These are phyloP conservation scores for Pyrus betulifolia DNA, from an alignment of 306 rosid genomes.

Conservation along the genomic window DNA sequence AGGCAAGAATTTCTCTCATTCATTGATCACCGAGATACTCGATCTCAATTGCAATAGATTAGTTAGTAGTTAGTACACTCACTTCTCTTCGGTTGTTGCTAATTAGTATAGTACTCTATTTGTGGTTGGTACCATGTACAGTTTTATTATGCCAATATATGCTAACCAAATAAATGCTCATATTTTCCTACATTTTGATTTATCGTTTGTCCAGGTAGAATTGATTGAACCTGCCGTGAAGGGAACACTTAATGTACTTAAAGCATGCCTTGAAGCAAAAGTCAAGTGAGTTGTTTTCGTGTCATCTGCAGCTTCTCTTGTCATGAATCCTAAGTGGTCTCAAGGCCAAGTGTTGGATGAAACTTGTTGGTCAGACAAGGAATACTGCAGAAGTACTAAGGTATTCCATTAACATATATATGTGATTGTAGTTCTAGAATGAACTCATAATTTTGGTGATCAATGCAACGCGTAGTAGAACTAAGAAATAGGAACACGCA, in stretches of 20 bases:
- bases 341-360: slow-evolving; percentile 31
- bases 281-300: slow-evolving; percentile 33
- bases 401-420: slow-evolving; percentile 5
- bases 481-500: neutral
- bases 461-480: neutral
- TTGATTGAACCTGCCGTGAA: slow-evolving; percentile 62
- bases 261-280: slow-evolving; percentile 32
- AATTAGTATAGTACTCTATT: neutral
- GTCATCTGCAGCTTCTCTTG: slow-evolving; percentile 26
- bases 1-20: slow-evolving; percentile 11
- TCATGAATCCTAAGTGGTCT: slow-evolving; percentile 29
- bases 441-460: neutral
- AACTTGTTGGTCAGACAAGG: slow-evolving; percentile 39
- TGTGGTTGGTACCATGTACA: neutral
- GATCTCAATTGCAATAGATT: neutral
- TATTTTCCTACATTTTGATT: neutral
- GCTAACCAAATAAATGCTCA: neutral
- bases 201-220: slow-evolving; percentile 30
- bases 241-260: slow-evolving; percentile 48
- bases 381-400: slow-evolving; percentile 31
- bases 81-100: too few relatives aligned
- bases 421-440: neutral
- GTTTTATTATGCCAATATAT: too few relatives aligned
- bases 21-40: neutral
- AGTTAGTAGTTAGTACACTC: neutral